These are phyloP conservation scores for Penicillium egyptiacum DNA, from an alignment of 495 filamentous ascomycete species.

Conservation along the genomic window DNA sequence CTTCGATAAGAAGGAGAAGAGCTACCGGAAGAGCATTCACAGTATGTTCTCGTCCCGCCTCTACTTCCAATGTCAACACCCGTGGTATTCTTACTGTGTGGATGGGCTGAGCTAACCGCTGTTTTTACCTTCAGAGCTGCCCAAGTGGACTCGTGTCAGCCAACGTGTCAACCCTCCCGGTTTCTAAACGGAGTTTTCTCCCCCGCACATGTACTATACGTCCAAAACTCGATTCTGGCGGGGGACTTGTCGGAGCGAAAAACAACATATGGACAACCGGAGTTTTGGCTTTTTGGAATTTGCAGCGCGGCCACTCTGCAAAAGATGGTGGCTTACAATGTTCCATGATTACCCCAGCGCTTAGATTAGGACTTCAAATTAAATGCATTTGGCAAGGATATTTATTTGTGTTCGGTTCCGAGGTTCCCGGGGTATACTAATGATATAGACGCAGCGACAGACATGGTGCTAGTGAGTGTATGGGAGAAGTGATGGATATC, in stretches of 20 bases:
- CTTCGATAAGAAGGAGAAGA: slow-evolving; percentile 94
- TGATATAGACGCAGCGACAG: slow-evolving; percentile 11
- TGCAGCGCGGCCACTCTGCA: slow-evolving; percentile 20
- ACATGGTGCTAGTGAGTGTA: slow-evolving; percentile 18
- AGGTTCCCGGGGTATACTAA: slow-evolving; percentile 10
- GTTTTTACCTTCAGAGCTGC: slow-evolving; percentile 60
- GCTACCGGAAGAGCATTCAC: slow-evolving; percentile 93
- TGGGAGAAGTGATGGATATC: slow-evolving; percentile 12
- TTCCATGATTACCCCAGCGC: slow-evolving; percentile 31
- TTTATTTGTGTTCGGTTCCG: slow-evolving; percentile 1
- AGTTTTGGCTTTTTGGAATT: slow-evolving; percentile 44
- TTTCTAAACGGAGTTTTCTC: slow-evolving; percentile 57
- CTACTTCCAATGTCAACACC: background rate
- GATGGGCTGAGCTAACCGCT: background rate
- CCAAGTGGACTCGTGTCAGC: slow-evolving; percentile 94
- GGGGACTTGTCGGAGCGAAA: slow-evolving; percentile 16
- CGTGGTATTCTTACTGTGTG: background rate
- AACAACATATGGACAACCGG: slow-evolving; percentile 35
- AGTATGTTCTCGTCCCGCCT: slow-evolving; percentile 60
- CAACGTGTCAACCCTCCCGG: slow-evolving; percentile 92
- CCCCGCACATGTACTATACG: slow-evolving; percentile 39
- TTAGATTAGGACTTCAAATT: slow-evolving; percentile 27
- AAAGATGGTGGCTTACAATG: slow-evolving; percentile 27
- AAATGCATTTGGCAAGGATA: slow-evolving; percentile 15
- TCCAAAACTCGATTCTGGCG: slow-evolving; percentile 10